Evolutionary conservation across 2,329 filamentous ascomycete species (phyloP).

Genomic region (Cladophialophora carrionii): DNA sequence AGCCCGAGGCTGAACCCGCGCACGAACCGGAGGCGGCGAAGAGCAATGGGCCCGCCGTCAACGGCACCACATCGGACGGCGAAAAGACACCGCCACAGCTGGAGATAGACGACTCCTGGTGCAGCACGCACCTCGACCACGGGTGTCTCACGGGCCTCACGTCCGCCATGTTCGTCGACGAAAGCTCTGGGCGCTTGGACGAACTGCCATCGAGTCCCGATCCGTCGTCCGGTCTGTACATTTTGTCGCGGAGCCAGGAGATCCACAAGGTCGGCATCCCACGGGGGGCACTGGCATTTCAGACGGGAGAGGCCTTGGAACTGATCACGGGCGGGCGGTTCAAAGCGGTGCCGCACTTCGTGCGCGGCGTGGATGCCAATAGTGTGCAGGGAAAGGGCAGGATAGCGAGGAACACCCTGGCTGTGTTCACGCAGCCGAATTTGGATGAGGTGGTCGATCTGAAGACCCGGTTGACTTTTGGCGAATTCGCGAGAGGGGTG

Average conservation of each 20-base stretch:
- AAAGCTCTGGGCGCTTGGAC: slow-evolving; percentile 47
- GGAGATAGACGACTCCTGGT: slow-evolving; percentile 85
- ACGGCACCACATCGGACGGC: neutral
- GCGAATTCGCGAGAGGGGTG: slow-evolving; percentile 76
- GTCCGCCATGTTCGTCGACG: slow-evolving; percentile 94
- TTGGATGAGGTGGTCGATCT: slow-evolving; percentile 72
- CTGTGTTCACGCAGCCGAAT: slow-evolving; percentile 97
- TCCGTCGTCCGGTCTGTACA: slow-evolving; percentile 85
- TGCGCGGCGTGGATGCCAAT: slow-evolving; percentile 70
- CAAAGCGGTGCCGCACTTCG: slow-evolving; percentile 94
- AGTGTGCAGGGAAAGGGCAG: slow-evolving; percentile 39
- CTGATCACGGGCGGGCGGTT: slow-evolving; percentile 89
- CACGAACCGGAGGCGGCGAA: neutral
- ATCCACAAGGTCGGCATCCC: slow-evolving; percentile 93
- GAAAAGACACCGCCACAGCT: no score
- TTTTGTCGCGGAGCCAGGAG: slow-evolving; percentile 78
- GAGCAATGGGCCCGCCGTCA: neutral
- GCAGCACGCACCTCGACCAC: slow-evolving; percentile 76
- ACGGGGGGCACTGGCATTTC: slow-evolving; percentile 87
- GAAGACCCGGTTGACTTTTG: slow-evolving; percentile 72
- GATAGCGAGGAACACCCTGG: slow-evolving; percentile 83
- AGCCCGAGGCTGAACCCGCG: no score
- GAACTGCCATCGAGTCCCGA: slow-evolving; percentile 73
- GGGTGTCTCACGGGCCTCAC: slow-evolving; percentile 93
- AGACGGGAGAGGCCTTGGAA: slow-evolving; percentile 91